Conservation (phyloP, 352 stramenopile species). For the Phytophthora pistaciae region DNA sequence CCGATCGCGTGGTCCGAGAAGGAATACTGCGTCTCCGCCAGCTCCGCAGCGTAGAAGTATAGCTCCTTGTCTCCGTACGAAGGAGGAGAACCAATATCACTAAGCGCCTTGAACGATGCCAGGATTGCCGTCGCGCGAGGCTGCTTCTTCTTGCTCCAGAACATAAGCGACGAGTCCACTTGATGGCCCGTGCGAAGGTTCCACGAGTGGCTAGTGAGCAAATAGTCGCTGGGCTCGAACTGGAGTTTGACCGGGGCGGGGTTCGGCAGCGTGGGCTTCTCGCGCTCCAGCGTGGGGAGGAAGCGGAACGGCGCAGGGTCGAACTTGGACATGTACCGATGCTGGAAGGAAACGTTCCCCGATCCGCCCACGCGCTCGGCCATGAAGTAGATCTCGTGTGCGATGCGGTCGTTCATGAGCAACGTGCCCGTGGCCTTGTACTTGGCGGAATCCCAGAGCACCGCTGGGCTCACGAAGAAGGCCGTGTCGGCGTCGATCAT, state of each 20-base stretch:
- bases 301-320: slow-evolving; percentile 41
- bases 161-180: slow-evolving; percentile 60
- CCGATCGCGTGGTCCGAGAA: slow-evolving; percentile 55
- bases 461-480: slow-evolving; percentile 48
- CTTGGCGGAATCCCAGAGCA: slow-evolving; percentile 37
- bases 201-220: slow-evolving; percentile 54
- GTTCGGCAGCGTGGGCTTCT: slow-evolving; percentile 30
- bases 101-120: slow-evolving; percentile 45
- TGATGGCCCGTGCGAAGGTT: slow-evolving; percentile 59
- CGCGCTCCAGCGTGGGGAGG: slow-evolving; percentile 33
- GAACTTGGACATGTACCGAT: slow-evolving; percentile 49
- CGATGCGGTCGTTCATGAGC: slow-evolving; percentile 60
- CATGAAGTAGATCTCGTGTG: slow-evolving; percentile 45
- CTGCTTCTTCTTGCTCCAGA: slow-evolving; percentile 63
- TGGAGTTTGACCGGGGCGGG: slow-evolving; percentile 19
- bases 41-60: slow-evolving; percentile 61
- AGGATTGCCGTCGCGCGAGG: slow-evolving; percentile 56
- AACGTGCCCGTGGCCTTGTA: slow-evolving; percentile 46
- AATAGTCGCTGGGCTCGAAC: slow-evolving; percentile 44
- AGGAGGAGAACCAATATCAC: slow-evolving; percentile 29
- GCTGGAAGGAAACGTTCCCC: slow-evolving; percentile 29
- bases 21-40: slow-evolving; percentile 55
- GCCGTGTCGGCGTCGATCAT: slow-evolving; percentile 55
- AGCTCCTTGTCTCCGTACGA: slow-evolving; percentile 66
- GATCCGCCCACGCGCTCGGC: slow-evolving; percentile 16